Evolutionary conservation across 108 stramenopile species (phyloP).

Genomic region (Cyclotella sp.): DNA sequence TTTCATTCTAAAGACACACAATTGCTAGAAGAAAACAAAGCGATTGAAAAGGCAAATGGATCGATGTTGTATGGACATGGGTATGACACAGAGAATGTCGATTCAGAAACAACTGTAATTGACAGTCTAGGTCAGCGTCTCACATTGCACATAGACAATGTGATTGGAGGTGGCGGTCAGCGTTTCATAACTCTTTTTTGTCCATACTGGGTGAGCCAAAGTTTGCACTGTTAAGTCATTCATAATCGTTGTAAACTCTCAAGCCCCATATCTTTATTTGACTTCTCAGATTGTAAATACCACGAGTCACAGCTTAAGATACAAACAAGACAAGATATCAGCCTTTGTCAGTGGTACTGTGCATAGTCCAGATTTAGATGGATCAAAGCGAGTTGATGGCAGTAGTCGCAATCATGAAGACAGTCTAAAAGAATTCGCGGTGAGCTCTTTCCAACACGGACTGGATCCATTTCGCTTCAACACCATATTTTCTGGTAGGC

Average conservation of each 20-base stretch:
- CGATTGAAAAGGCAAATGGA: constrained; percentile 36
- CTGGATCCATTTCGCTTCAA: constrained; percentile 30
- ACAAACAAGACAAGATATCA: constrained; percentile 82
- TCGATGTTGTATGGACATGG: constrained; percentile 47
- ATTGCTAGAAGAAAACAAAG: constrained; percentile 22
- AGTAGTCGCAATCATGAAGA: constrained; percentile 59
- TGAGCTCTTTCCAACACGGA: constrained; percentile 8
- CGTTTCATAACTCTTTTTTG: constrained; percentile 84
- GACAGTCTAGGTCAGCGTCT: constrained; percentile 91
- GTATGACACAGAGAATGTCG: constrained; percentile 63
- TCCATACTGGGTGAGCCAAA: constrained; percentile 85
- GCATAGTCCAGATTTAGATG: constrained; percentile 49
- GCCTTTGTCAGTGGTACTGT: constrained; percentile 79
- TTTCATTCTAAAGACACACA: not conserved
- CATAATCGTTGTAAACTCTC: not conserved
- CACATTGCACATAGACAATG: constrained; percentile 84
- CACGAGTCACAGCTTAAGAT: constrained; percentile 86
- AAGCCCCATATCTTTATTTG: not conserved
- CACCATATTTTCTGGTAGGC: constrained; percentile 81
- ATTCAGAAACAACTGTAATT: constrained; percentile 78
- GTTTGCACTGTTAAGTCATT: not conserved
- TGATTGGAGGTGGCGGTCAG: constrained; percentile 91
- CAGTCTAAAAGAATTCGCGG: constrained; percentile 2
- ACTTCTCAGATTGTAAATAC: constrained; percentile 75
- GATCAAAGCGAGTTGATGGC: constrained; percentile 67